phyloP scores from a whole-genome alignment of 805 yeast genomes.

The Myxozyma vanderwaltii region DNA sequence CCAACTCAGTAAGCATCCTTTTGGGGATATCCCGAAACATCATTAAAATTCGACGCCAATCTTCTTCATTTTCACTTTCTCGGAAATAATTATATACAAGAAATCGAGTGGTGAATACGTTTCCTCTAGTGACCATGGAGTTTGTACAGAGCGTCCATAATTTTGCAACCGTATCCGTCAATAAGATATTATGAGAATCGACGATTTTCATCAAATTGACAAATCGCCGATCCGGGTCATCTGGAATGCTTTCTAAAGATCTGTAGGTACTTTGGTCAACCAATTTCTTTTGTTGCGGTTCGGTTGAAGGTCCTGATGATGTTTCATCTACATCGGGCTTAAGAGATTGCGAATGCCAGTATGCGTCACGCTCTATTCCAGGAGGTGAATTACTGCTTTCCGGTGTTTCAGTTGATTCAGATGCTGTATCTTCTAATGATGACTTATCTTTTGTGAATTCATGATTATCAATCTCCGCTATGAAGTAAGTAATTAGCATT shows the following conservation, averaged over 20 bases:
- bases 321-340: not conserved
- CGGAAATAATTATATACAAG: slow-evolving; percentile 26
- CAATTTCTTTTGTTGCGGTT: not conserved
- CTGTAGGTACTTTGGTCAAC: not conserved
- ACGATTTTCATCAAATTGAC: slow-evolving; percentile 10
- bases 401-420: not conserved
- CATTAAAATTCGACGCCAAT: slow-evolving; percentile 29
- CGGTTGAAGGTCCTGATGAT: not conserved
- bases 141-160: slow-evolving; percentile 23
- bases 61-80: slow-evolving; percentile 8
- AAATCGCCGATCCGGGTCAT: slow-evolving; percentile 17
- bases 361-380: slow-evolving; percentile 2
- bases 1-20: slow-evolving; percentile 18
- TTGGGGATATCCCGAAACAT: slow-evolving; percentile 23
- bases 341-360: slow-evolving; percentile 5
- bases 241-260: slow-evolving; percentile 8
- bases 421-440: not conserved
- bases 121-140: slow-evolving; percentile 2
- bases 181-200: slow-evolving; percentile 6
- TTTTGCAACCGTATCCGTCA: slow-evolving; percentile 17
- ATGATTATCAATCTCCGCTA: not conserved
- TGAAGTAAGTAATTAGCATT: not conserved
- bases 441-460: not conserved
- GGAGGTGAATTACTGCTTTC: not conserved
- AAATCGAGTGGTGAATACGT: slow-evolving; percentile 10